These are phyloP conservation scores for Lodderomyces theae DNA, from an alignment of 1,139 yeast genomes.

Conservation along the genomic window DNA sequence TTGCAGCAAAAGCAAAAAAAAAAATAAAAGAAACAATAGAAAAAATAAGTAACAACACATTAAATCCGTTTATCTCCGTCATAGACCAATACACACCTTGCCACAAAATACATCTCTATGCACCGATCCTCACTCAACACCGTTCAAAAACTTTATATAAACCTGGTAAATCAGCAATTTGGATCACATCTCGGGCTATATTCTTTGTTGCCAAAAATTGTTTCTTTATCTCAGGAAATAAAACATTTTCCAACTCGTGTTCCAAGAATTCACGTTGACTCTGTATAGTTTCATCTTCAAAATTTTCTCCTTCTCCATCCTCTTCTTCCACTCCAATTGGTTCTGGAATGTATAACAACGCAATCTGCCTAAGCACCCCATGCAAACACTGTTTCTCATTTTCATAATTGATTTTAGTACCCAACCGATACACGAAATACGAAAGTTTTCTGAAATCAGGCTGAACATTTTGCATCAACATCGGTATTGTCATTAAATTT, in stretches of 20 bases:
- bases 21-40: neutral
- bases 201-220: slow-evolving; percentile 63
- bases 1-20: no score
- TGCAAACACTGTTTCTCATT: slow-evolving; percentile 67
- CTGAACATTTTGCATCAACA: slow-evolving; percentile 57
- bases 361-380: slow-evolving; percentile 64
- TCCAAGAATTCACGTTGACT: slow-evolving; percentile 23
- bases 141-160: slow-evolving; percentile 89
- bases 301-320: slow-evolving; percentile 13
- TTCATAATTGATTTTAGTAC: slow-evolving; percentile 56
- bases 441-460: slow-evolving; percentile 71
- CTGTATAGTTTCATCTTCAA: slow-evolving; percentile 17
- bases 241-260: slow-evolving; percentile 46
- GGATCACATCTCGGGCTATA: slow-evolving; percentile 58
- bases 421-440: slow-evolving; percentile 61
- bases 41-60: no score
- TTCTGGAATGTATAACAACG: slow-evolving; percentile 74
- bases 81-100: neutral
- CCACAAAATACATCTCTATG: neutral
- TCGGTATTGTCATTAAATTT: slow-evolving; percentile 54
- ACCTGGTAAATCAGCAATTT: slow-evolving; percentile 90
- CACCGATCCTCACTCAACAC: slow-evolving; percentile 42
- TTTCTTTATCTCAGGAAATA: slow-evolving; percentile 67
- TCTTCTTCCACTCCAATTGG: slow-evolving; percentile 25
- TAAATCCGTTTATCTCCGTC: slow-evolving; percentile 3